Evolutionary conservation across 2,329 filamentous ascomycete genomes (phyloP).

Genomic region (Aspergillus sp.): DNA sequence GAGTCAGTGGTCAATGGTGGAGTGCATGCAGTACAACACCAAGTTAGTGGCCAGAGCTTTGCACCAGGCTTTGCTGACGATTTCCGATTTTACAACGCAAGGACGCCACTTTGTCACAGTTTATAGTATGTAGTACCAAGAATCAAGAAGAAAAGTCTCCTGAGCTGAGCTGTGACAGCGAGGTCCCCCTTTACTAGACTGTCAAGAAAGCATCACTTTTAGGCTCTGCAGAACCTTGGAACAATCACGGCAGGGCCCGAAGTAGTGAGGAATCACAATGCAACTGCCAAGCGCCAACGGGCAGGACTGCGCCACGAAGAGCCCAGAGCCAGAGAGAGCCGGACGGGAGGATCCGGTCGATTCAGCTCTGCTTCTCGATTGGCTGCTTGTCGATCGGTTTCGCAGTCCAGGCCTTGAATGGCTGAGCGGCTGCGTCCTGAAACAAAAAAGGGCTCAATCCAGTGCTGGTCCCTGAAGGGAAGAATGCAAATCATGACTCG

Average conservation of each 20-base stretch:
- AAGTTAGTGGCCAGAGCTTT: background rate
- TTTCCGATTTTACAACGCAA: background rate
- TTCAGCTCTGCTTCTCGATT: background rate
- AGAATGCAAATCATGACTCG: no score
- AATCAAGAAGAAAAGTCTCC: background rate
- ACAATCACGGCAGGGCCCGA: background rate
- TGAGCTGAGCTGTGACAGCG: no score
- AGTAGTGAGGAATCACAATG: background rate
- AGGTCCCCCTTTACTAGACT: background rate
- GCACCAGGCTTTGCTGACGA: background rate
- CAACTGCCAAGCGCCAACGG: background rate
- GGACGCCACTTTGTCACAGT: background rate
- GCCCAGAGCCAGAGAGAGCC: background rate
- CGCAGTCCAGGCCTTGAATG: background rate
- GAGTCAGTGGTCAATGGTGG: background rate
- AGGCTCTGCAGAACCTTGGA: background rate
- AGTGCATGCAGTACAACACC: background rate
- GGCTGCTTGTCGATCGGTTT: background rate
- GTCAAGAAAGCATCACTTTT: background rate
- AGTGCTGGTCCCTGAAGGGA: background rate
- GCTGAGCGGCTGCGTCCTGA: background rate
- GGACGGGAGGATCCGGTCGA: conserved; percentile 1
- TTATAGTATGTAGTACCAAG: background rate
- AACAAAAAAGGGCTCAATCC: background rate
- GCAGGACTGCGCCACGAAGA: background rate